These are phyloP conservation scores for Rhipidocladum racemiflorum DNA, from an alignment of 176 grass and related monocot genomes.

Conservation along the genomic window DNA sequence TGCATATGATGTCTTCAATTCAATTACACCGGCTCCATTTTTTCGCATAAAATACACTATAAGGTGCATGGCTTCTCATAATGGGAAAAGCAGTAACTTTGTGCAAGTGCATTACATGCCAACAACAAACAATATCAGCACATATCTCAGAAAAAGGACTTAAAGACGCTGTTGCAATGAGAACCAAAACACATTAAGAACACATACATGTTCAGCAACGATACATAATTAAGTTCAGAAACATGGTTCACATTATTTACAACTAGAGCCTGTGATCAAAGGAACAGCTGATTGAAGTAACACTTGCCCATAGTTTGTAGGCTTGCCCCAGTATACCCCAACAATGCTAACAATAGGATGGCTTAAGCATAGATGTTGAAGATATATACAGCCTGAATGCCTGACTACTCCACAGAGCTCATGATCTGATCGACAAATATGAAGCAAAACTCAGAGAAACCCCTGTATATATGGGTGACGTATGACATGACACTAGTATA, in stretches of 20 bases:
- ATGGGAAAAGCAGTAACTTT: neutral
- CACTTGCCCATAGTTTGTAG: neutral
- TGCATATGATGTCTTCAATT: too few relatives aligned
- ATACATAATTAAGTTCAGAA: neutral
- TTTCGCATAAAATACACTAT: too few relatives aligned
- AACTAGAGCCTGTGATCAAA: neutral
- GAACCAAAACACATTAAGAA: neutral
- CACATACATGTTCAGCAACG: constrained; percentile 5
- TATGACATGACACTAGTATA: constrained; percentile 23
- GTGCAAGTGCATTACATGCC: neutral
- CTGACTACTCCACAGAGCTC: neutral
- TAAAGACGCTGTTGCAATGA: constrained; percentile 5
- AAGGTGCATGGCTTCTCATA: constrained; percentile 7
- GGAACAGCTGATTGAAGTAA: constrained; percentile 18
- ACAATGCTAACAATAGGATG: neutral
- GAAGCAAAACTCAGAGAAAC: neutral
- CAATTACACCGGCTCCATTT: too few relatives aligned
- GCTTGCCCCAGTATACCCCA: neutral
- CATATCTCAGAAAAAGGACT: neutral
- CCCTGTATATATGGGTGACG: neutral
- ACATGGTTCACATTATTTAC: neutral
- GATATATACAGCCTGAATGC: neutral
- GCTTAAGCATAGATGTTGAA: neutral
- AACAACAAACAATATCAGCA: neutral
- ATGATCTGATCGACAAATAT: constrained; percentile 13